These are phyloP conservation scores for Aspergillus proliferans DNA, from an alignment of 2,329 filamentous ascomycete genomes.

Conservation along the genomic window DNA sequence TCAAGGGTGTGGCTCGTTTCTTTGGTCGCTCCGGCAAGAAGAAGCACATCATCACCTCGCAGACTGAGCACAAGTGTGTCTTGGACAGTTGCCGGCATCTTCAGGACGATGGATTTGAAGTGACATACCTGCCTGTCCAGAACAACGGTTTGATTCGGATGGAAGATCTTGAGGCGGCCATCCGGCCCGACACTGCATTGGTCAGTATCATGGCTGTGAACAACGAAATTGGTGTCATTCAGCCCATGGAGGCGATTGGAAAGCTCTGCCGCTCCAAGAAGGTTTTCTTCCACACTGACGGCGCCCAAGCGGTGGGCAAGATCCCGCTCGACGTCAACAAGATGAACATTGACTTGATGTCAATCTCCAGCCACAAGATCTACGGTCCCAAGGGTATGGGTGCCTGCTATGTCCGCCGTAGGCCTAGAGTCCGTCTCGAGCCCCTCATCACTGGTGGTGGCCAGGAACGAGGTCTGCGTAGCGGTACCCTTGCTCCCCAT, in stretches of 20 bases:
- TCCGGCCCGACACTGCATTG: conserved; percentile 81
- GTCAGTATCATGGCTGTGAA: conserved; percentile 99
- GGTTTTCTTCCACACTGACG: conserved; percentile 97
- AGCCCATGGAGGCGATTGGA: conserved; percentile 89
- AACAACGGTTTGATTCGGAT: conserved; percentile 79
- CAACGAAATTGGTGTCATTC: conserved; percentile 99
- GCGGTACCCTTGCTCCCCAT: conserved; percentile 85
- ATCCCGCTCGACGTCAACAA: conserved; percentile 94
- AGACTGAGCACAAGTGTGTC: conserved; percentile 99
- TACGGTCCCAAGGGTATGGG: conserved; percentile 97
- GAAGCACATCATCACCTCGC: conserved; percentile 94
- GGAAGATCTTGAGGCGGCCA: conserved; percentile 77
- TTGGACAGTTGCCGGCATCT: conserved; percentile 94
- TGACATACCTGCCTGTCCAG: conserved; percentile 94
- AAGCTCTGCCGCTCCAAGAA: conserved; percentile 85
- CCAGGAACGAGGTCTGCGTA: conserved; percentile 89
- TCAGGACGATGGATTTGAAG: conserved; percentile 91
- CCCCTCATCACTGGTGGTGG: conserved; percentile 95
- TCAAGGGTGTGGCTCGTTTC: conserved; percentile 95
- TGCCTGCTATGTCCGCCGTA: conserved; percentile 88
- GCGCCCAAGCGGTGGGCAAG: conserved; percentile 95
- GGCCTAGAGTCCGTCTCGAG: conserved; percentile 87
- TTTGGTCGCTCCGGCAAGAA: conserved; percentile 92
- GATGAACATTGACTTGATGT: conserved; percentile 98
- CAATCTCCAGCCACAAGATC: conserved; percentile 96